A percentile compares a stretch with the other conserved stretches of the same genome.
Conservation (phyloP, 495 filamentous ascomycete species). For the Xylaria longipes region DNA sequence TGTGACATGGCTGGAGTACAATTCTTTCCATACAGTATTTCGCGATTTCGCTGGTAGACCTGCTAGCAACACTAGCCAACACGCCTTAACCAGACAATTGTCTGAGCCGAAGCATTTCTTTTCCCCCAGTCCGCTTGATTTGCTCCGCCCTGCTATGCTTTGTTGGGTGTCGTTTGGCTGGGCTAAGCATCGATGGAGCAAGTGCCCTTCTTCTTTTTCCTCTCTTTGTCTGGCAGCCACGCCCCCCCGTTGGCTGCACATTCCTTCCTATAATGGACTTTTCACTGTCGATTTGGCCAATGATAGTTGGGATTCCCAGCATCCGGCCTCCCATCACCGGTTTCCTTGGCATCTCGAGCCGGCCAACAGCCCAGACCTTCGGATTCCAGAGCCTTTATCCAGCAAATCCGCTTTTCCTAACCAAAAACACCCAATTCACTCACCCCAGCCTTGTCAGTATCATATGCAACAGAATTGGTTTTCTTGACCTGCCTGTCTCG, state of each 20-base stretch:
- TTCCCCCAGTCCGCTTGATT: neutral
- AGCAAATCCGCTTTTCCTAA: neutral
- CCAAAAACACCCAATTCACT: neutral
- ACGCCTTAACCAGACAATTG: neutral
- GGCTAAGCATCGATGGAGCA: conserved; percentile 13
- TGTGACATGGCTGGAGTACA: neutral
- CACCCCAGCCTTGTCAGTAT: neutral
- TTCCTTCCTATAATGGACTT: conserved; percentile 17
- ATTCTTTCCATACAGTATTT: neutral
- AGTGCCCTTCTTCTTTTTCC: neutral
- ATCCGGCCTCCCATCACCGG: neutral
- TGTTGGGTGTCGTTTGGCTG: neutral
- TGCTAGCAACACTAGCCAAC: no score
- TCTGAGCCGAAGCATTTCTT: conserved; percentile 10
- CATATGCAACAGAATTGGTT: neutral
- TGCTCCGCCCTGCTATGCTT: neutral
- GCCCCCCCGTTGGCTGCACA: neutral
- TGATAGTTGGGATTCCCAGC: neutral
- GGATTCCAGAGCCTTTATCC: neutral
- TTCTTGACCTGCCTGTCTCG: neutral
- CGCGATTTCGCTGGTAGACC: neutral
- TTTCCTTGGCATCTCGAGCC: neutral
- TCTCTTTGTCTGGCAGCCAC: conserved; percentile 20
- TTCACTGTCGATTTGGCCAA: conserved; percentile 1
- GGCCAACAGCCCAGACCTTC: neutral